Conservation (phyloP, 768 basidiomycete genomes). For the Guyanaporus albipodus region DNA sequence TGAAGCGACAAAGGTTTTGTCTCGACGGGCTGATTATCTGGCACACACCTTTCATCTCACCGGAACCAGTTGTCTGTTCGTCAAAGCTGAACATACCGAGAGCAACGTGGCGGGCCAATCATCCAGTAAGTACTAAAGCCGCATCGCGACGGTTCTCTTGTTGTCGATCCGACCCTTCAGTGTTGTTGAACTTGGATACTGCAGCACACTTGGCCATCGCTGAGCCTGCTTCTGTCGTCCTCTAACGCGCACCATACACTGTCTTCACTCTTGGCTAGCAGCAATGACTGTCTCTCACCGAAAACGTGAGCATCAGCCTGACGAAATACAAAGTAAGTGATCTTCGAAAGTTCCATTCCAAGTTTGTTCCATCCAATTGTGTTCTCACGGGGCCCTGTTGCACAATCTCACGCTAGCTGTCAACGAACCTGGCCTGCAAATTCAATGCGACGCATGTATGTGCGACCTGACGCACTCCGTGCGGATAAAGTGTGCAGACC, state of each 20-base stretch:
- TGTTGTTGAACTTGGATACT: not conserved
- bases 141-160: not conserved
- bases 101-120: not conserved
- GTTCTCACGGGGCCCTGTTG: constrained; percentile 27
- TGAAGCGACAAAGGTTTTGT: not conserved
- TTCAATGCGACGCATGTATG: constrained; percentile 78
- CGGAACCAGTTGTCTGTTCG: not conserved
- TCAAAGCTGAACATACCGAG: not conserved
- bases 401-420: constrained; percentile 51
- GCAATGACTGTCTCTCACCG: constrained; percentile 65
- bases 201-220: not conserved
- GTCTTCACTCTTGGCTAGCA: not conserved
- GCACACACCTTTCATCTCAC: not conserved
- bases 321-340: constrained; percentile 59
- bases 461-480: constrained; percentile 95
- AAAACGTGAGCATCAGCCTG: constrained; percentile 58
- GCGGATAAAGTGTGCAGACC: constrained; percentile 92
- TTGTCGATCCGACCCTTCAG: not conserved
- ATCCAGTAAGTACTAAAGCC: constrained; percentile 6
- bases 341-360: not conserved
- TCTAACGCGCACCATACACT: not conserved
- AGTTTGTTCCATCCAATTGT: not conserved
- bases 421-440: constrained; percentile 78
- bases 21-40: not conserved
- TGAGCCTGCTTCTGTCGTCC: not conserved